These are phyloP conservation scores for Dinochytrium kinnereticum DNA, from an alignment of 371 early-diverging fungal species.

Conservation along the genomic window DNA sequence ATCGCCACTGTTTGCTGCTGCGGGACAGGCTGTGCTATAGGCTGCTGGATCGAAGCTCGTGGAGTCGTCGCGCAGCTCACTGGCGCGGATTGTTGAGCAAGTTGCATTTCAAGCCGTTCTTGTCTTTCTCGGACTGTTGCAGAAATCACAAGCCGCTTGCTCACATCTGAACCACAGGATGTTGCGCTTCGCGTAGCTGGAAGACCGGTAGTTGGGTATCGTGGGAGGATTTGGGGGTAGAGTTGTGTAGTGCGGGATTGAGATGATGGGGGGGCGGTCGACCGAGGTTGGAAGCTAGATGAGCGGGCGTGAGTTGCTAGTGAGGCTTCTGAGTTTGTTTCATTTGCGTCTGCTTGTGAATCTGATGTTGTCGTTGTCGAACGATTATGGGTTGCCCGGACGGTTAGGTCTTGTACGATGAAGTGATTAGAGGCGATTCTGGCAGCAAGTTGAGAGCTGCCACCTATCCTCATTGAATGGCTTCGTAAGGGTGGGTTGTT, in stretches of 20 bases:
- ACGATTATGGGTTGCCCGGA: background rate
- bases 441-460: background rate
- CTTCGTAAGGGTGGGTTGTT: too few species aligned
- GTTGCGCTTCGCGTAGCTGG: background rate
- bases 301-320: conserved; percentile 4
- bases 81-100: background rate
- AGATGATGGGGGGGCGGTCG: background rate
- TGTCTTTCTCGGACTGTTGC: conserved; percentile 8
- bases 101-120: conserved; percentile 7
- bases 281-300: conserved; percentile 4
- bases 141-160: background rate
- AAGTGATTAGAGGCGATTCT: conserved; percentile 26
- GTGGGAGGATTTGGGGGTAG: conserved; percentile 12
- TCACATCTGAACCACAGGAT: background rate
- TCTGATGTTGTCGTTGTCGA: background rate
- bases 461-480: background rate
- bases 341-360: too few species aligned
- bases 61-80: background rate
- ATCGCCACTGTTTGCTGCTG: background rate
- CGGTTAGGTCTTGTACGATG: conserved; percentile 26
- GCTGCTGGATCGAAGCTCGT: background rate
- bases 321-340: too few species aligned
- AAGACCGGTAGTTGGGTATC: background rate
- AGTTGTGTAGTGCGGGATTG: background rate
- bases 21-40: background rate